Evolutionary conservation across 371 early-diverging fungal genomes (phyloP).

Genomic region (Mortierella sp.): DNA sequence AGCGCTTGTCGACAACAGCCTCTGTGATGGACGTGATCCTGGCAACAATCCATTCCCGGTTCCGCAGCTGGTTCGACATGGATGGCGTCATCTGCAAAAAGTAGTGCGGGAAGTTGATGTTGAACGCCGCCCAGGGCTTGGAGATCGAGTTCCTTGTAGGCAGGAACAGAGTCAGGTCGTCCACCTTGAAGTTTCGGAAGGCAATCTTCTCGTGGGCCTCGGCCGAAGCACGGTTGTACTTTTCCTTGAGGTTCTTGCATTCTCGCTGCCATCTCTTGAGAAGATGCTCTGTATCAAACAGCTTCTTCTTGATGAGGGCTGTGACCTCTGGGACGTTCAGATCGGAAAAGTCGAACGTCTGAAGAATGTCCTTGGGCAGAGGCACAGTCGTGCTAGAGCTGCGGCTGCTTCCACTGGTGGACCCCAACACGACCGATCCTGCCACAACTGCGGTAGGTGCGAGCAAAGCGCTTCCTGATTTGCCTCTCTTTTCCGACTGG

Average conservation of each 20-base stretch:
- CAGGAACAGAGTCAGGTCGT: conserved; percentile 81
- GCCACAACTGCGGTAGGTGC: conserved; percentile 9
- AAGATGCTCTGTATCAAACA: conserved; percentile 64
- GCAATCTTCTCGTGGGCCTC: conserved; percentile 71
- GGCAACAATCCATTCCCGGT: conserved; percentile 80
- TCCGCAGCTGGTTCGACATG: conserved; percentile 60
- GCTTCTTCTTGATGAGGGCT: conserved; percentile 59
- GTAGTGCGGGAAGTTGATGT: conserved; percentile 82
- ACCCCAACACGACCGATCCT: conserved; percentile 7
- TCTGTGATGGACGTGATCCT: conserved; percentile 73
- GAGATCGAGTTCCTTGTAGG: conserved; percentile 81
- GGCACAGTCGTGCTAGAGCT: conserved; percentile 47
- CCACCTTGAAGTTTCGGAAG: conserved; percentile 77
- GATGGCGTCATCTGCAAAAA: conserved; percentile 72
- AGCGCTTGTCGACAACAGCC: conserved; percentile 59
- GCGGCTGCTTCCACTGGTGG: conserved; percentile 20
- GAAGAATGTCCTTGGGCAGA: conserved; percentile 36
- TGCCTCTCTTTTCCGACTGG: conserved; percentile 30
- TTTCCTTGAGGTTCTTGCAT: conserved; percentile 60
- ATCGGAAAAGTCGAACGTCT: conserved; percentile 43
- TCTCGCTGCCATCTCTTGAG: conserved; percentile 58
- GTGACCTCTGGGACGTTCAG: conserved; percentile 33
- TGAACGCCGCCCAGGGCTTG: conserved; percentile 88
- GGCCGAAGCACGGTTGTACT: conserved; percentile 60
- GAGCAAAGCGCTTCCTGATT: conserved; percentile 13